A percentile compares a stretch with the other conserved stretches of the same genome.
Evolutionary conservation across 352 stramenopile species (phyloP).

Genomic region (Globisporangium irregulare): DNA sequence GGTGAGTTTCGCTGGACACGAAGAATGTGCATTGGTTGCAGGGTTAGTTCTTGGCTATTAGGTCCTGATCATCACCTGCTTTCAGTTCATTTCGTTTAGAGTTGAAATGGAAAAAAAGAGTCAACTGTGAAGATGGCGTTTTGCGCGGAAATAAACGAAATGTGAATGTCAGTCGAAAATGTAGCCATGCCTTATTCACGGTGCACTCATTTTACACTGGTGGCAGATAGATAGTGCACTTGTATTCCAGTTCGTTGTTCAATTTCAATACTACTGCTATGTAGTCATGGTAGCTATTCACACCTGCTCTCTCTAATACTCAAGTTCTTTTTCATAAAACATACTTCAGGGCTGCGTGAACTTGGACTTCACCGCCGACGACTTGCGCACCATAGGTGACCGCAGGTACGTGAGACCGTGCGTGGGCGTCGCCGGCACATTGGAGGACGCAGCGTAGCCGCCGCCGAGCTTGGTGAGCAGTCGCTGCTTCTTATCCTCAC

Average conservation of each 20-base stretch:
- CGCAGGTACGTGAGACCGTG: constrained; percentile 57
- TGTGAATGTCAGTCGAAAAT: too few relatives aligned
- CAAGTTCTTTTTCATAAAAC: not conserved
- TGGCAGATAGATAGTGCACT: not conserved
- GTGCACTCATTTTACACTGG: too few relatives aligned
- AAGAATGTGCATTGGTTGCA: too few relatives aligned
- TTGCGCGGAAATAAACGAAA: too few relatives aligned
- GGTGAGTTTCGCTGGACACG: too few relatives aligned
- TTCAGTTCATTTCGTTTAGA: too few relatives aligned
- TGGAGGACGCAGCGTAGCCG: not conserved
- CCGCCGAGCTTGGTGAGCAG: constrained; percentile 26
- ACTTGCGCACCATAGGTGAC: constrained; percentile 33
- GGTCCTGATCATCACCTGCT: too few relatives aligned
- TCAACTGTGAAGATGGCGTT: too few relatives aligned
- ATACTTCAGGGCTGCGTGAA: constrained; percentile 7
- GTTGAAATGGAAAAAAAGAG: too few relatives aligned
- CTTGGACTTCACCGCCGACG: constrained; percentile 9
- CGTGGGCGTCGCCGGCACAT: constrained; percentile 19
- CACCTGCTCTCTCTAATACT: not conserved
- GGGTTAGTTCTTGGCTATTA: too few relatives aligned
- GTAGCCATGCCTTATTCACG: too few relatives aligned
- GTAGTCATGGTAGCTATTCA: not conserved
- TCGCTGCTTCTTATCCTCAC: constrained; percentile 33
- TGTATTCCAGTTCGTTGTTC: not conserved
- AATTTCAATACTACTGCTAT: not conserved